Conservation (phyloP, 1,139 yeast species). For the Geotrichum klebahnii region DNA sequence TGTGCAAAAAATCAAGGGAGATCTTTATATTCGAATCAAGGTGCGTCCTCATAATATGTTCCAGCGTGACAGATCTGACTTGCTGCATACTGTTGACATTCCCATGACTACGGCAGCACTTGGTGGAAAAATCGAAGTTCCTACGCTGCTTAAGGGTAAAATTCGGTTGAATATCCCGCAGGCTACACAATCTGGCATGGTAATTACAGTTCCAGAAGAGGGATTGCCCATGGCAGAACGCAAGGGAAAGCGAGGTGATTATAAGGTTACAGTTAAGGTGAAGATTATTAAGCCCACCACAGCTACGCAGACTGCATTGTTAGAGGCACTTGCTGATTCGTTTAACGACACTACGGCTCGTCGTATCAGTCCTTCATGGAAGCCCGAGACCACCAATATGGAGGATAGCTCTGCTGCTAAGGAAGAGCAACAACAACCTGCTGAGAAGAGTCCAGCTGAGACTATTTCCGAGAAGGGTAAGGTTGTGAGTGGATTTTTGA, state of each 20-base stretch:
- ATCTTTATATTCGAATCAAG: slow-evolving; percentile 72
- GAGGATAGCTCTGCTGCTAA: background rate
- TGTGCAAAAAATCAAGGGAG: slow-evolving; percentile 71
- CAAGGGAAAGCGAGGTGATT: slow-evolving; percentile 51
- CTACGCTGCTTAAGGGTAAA: slow-evolving; percentile 72
- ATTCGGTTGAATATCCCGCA: slow-evolving; percentile 78
- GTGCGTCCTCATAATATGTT: slow-evolving; percentile 72
- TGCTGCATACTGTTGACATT: slow-evolving; percentile 61
- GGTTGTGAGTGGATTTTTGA: slow-evolving; percentile 29
- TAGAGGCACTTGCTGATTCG: slow-evolving; percentile 93
- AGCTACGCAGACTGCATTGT: slow-evolving; percentile 83
- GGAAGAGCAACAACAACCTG: background rate
- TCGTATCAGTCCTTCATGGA: slow-evolving; percentile 53
- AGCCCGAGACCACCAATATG: slow-evolving; percentile 23
- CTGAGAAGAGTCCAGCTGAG: slow-evolving; percentile 3
- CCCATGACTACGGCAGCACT: slow-evolving; percentile 95
- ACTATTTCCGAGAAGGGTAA: slow-evolving; percentile 16
- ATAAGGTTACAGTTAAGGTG: slow-evolving; percentile 71
- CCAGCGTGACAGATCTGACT: slow-evolving; percentile 59
- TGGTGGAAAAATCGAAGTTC: slow-evolving; percentile 85
- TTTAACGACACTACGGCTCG: slow-evolving; percentile 75
- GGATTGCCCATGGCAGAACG: slow-evolving; percentile 80
- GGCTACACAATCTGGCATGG: slow-evolving; percentile 78
- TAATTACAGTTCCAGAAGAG: slow-evolving; percentile 72
- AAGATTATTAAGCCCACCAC: slow-evolving; percentile 70